Conservation (phyloP, 2,329 filamentous ascomycete species). For the Colletotrichum sp. region DNA sequence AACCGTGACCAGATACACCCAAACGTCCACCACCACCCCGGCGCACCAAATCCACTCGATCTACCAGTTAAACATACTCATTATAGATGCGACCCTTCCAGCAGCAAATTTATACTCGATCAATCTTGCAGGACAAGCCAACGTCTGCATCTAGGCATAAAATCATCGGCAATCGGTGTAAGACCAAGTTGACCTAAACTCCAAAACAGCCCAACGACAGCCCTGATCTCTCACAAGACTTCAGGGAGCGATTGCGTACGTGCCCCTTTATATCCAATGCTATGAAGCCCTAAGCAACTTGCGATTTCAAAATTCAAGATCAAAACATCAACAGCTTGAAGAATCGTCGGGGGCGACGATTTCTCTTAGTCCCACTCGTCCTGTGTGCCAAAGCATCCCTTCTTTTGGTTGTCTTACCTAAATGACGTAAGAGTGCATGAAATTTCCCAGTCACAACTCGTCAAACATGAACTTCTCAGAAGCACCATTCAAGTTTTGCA, state of each 20-base stretch:
- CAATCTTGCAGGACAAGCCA: neutral
- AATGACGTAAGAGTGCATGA: fast-evolving
- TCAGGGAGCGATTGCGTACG: neutral
- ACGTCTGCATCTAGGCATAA: neutral
- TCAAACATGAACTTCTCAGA: neutral
- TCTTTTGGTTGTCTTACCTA: neutral
- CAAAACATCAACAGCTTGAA: neutral
- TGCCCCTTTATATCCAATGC: neutral
- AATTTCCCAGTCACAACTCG: neutral
- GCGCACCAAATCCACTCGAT: too few species aligned
- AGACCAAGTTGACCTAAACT: too few species aligned
- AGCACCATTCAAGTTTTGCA: fast-evolving
- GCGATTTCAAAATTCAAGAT: neutral
- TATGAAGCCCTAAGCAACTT: neutral
- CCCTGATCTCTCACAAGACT: neutral
- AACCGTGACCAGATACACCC: neutral
- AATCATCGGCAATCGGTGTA: neutral
- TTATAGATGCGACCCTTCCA: neutral
- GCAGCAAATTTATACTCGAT: neutral
- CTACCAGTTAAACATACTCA: neutral
- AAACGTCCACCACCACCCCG: neutral
- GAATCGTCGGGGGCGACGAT: neutral
- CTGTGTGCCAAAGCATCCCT: neutral
- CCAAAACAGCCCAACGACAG: neutral
- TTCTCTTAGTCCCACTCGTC: too few species aligned